Conservation (phyloP, 371 early-diverging fungal genomes). For the Lichtheimia ornata region DNA sequence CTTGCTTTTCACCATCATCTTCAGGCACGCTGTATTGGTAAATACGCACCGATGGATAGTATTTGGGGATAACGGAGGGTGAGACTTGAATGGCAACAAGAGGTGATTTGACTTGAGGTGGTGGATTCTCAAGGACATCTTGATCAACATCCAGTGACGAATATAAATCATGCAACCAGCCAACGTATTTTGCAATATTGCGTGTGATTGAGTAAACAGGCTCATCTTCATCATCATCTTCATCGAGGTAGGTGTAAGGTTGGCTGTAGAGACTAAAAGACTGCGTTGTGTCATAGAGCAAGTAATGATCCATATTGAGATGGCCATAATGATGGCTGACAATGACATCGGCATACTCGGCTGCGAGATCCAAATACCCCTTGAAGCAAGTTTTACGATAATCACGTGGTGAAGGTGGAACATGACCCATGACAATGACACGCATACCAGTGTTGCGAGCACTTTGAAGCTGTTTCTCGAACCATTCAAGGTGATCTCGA, state of each 20-base stretch:
- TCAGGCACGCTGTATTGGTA: constrained; percentile 52
- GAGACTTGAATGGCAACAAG: constrained; percentile 61
- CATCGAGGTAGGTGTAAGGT: neutral
- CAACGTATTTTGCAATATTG: constrained; percentile 32
- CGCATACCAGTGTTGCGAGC: constrained; percentile 33
- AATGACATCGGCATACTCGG: constrained; percentile 62
- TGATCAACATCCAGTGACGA: constrained; percentile 20
- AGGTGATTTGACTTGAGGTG: constrained; percentile 11
- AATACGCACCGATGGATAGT: constrained; percentile 73
- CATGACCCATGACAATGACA: constrained; percentile 76
- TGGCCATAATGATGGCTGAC: constrained; percentile 81
- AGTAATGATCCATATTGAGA: constrained; percentile 80
- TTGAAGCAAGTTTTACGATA: constrained; percentile 66
- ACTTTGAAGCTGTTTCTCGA: constrained; percentile 55
- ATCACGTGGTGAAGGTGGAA: constrained; percentile 68
- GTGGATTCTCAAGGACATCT: constrained; percentile 2
- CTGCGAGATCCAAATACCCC: constrained; percentile 60
- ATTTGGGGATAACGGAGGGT: constrained; percentile 78
- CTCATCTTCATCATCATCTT: constrained; percentile 17
- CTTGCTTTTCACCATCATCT: constrained; percentile 9
- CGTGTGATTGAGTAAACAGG: constrained; percentile 1
- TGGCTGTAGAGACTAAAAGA: neutral
- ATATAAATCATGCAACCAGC: constrained; percentile 38
- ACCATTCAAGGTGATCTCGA: constrained; percentile 68
- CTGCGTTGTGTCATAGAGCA: constrained; percentile 43